phyloP scores from a whole-genome alignment of 2,329 filamentous ascomycete genomes.

The Colletotrichum aenigma region DNA sequence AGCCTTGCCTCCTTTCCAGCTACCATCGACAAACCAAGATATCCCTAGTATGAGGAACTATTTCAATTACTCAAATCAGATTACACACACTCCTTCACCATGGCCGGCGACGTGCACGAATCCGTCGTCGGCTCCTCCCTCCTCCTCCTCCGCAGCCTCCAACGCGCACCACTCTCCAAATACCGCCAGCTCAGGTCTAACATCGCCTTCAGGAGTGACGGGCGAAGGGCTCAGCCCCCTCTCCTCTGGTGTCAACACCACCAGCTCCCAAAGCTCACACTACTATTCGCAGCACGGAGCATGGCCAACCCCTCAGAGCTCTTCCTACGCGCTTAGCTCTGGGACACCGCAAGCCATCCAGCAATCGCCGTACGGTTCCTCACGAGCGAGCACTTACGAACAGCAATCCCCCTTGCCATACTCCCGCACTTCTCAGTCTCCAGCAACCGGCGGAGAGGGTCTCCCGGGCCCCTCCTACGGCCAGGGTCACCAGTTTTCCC shows the following conservation, averaged over 20 bases:
- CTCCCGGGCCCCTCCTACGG: conserved; percentile 73
- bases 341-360: conserved; percentile 43
- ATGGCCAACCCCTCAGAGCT: conserved; percentile 62
- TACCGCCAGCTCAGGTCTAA: conserved; percentile 53
- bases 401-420: conserved; percentile 53
- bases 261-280: conserved; percentile 52
- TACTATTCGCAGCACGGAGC: conserved; percentile 55
- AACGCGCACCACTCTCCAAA: conserved; percentile 36
- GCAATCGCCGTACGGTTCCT: neutral
- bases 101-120: conserved; percentile 10
- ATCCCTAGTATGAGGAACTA: conserved; percentile 47
- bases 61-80: conserved; percentile 6
- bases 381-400: conserved; percentile 40
- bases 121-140: conserved; percentile 13
- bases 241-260: conserved; percentile 65
- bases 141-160: conserved; percentile 57
- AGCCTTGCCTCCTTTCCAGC: conserved; percentile 71
- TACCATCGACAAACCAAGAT: conserved; percentile 61
- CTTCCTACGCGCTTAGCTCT: conserved; percentile 60
- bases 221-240: conserved; percentile 67
- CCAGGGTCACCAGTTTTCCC: conserved; percentile 66
- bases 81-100: neutral
- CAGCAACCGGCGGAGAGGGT: conserved; percentile 61
- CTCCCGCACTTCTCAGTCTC: conserved; percentile 44
- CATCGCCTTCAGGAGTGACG: conserved; percentile 56